These are phyloP conservation scores for Fusarium sp. DNA, from an alignment of 2,329 filamentous ascomycete genomes.

Conservation along the genomic window DNA sequence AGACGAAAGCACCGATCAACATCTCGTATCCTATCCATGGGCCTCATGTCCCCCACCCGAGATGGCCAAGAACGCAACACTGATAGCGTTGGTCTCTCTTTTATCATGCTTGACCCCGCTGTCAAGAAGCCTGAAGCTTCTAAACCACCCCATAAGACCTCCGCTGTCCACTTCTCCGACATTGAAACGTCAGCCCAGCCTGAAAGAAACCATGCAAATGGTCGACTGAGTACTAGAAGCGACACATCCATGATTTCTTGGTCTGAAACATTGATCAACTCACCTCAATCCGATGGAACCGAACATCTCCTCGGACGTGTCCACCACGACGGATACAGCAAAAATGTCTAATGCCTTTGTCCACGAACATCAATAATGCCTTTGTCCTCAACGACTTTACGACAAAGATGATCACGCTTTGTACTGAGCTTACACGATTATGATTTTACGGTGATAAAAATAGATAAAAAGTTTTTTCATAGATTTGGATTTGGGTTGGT, in stretches of 20 bases:
- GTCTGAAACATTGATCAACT: constrained; percentile 18
- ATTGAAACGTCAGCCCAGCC: constrained; percentile 35
- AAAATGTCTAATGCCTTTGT: constrained; percentile 17
- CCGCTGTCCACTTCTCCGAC: constrained; percentile 18
- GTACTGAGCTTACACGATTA: constrained; percentile 15
- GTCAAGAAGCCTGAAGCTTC: constrained; percentile 7
- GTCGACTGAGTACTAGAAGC: constrained; percentile 28
- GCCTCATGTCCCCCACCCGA: constrained; percentile 29
- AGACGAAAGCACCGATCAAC: constrained; percentile 40
- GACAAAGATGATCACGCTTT: constrained; percentile 20
- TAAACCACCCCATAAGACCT: constrained; percentile 2
- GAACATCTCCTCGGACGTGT: constrained; percentile 24
- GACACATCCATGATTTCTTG: constrained; percentile 40
- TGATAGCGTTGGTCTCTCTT: constrained; percentile 36
- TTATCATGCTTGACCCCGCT: constrained; percentile 21
- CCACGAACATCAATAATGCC: constrained; percentile 5
- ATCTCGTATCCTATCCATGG: constrained; percentile 25
- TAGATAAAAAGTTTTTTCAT: constrained; percentile 19
- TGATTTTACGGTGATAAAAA: constrained; percentile 23
- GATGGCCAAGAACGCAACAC: constrained; percentile 46
- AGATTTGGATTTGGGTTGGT: constrained; percentile 8
- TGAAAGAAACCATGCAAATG: background rate
- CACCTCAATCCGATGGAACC: constrained; percentile 15
- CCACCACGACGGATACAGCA: constrained; percentile 34
- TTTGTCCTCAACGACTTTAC: constrained; percentile 21